Evolutionary conservation across 768 basidiomycete genomes (phyloP).

Genomic region (Psilocybe azurescens): DNA sequence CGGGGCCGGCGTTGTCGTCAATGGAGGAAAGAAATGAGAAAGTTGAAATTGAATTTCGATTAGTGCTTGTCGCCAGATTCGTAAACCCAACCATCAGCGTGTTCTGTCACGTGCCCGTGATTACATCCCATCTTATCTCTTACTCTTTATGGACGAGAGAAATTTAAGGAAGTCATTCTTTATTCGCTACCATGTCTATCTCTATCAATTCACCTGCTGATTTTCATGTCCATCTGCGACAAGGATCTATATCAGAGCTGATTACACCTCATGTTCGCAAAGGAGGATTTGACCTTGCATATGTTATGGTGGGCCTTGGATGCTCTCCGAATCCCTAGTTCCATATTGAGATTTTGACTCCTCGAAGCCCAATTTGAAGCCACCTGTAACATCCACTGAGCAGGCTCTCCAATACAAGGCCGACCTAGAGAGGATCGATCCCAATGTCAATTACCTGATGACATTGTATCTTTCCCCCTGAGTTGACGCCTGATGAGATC

Average conservation of each 20-base stretch:
- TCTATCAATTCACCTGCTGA: slow-evolving; percentile 74
- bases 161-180: background rate
- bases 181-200: slow-evolving; percentile 39
- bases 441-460: slow-evolving; percentile 88
- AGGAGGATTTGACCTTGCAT: slow-evolving; percentile 91
- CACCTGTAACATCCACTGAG: slow-evolving; percentile 84
- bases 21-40: slow-evolving; percentile 20
- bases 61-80: slow-evolving; percentile 12
- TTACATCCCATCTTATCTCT: slow-evolving; percentile 32
- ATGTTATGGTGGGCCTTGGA: slow-evolving; percentile 84
- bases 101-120: slow-evolving; percentile 44
- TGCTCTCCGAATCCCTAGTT: slow-evolving; percentile 1
- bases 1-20: slow-evolving; percentile 17
- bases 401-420: slow-evolving; percentile 83
- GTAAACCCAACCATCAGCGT: slow-evolving; percentile 43
- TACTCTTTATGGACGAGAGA: slow-evolving; percentile 16
- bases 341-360: slow-evolving; percentile 7
- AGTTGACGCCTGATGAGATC: slow-evolving; percentile 90
- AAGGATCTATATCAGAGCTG: slow-evolving; percentile 79
- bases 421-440: slow-evolving; percentile 75
- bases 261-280: slow-evolving; percentile 89
- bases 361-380: slow-evolving; percentile 86
- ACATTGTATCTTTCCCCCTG: slow-evolving; percentile 91
- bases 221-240: slow-evolving; percentile 97
- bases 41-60: slow-evolving; percentile 10